A percentile compares a stretch with the other conserved stretches of the same genome.
phyloP scores from a whole-genome alignment of 192 early-diverging fungal genomes.

The Chytriomyces sp. region DNA sequence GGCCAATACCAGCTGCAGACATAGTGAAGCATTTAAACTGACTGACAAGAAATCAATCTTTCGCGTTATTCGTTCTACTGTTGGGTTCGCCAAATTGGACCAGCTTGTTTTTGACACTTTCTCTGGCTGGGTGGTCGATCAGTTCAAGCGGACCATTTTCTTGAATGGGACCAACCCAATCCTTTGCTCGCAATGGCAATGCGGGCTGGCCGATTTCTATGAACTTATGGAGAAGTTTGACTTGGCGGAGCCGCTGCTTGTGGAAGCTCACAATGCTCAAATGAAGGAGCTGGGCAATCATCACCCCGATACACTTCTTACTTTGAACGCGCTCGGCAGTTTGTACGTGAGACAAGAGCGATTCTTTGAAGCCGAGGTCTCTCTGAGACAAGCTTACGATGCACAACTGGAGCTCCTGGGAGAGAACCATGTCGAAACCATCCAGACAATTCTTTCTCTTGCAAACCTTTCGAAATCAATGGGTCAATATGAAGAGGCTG shows the following conservation, averaged over 20 bases:
- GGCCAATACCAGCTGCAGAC: not conserved
- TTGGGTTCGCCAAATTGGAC: slow-evolving; percentile 27
- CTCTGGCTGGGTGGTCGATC: slow-evolving; percentile 4
- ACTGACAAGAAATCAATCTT: slow-evolving; percentile 22
- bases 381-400: not conserved
- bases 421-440: not conserved
- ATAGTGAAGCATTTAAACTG: slow-evolving; percentile 3
- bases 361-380: not conserved
- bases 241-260: not conserved
- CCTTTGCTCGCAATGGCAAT: not conserved
- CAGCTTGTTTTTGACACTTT: slow-evolving; percentile 17
- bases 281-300: not conserved
- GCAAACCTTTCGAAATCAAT: not conserved
- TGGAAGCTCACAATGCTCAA: not conserved
- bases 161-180: not conserved
- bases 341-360: not conserved
- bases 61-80: not conserved
- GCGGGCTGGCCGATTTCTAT: not conserved
- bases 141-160: not conserved
- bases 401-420: not conserved
- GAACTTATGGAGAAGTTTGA: not conserved
- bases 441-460: not conserved
- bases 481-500: not conserved
- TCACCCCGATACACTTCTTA: not conserved
- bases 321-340: not conserved